Evolutionary conservation across 2,329 filamentous ascomycete species (phyloP).

Genomic region (Botrytis tulipae): DNA sequence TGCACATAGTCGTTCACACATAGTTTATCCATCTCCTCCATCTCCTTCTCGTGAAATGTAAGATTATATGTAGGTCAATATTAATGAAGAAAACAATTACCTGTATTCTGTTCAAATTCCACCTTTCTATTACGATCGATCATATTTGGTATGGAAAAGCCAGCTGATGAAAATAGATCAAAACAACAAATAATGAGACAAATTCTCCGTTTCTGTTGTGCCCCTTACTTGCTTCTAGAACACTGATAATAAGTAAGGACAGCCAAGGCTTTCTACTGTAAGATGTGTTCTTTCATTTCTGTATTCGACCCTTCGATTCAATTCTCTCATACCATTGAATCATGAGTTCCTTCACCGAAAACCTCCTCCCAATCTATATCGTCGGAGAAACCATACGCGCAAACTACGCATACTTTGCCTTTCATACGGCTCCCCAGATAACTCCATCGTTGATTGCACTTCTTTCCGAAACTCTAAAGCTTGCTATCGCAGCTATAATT

Average conservation of each 20-base stretch:
- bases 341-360: constrained; percentile 16
- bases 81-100: background rate
- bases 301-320: background rate
- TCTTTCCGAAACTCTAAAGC: constrained; percentile 28
- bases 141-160: background rate
- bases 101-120: background rate
- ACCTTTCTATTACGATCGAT: background rate
- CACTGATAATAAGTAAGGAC: background rate
- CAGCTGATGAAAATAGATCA: background rate
- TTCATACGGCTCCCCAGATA: constrained; percentile 28
- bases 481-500: constrained; percentile 25
- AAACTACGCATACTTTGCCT: constrained; percentile 31
- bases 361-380: constrained; percentile 20
- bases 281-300: background rate
- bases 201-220: background rate
- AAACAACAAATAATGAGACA: constrained; percentile 8
- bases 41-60: background rate
- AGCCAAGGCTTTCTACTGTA: background rate
- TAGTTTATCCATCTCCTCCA: background rate
- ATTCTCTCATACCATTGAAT: background rate
- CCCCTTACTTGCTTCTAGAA: constrained; percentile 3
- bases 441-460: constrained; percentile 26
- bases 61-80: too few relatives aligned
- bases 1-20: background rate
- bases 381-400: constrained; percentile 29